Conservation (phyloP, 2,329 filamentous ascomycete genomes). For the Tolypocladium tundrense region DNA sequence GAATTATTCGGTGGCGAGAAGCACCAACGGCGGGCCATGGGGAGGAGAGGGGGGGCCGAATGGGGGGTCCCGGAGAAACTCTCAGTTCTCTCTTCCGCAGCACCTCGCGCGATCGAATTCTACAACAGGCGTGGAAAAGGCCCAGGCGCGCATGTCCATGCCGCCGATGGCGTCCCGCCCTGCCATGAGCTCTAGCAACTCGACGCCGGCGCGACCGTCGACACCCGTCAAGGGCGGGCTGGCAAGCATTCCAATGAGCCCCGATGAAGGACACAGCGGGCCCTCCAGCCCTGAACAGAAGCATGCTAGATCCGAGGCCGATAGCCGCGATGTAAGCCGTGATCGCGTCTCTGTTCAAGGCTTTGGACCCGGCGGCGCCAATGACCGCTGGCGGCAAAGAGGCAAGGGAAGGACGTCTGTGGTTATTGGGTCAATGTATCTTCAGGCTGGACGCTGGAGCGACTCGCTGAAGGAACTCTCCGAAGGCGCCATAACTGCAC, state of each 20-base stretch:
- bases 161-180: constrained; percentile 49
- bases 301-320: constrained; percentile 24
- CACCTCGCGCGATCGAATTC: constrained; percentile 42
- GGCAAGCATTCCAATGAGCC: constrained; percentile 37
- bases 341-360: constrained; percentile 57
- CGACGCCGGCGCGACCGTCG: constrained; percentile 38
- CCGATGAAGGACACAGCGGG: constrained; percentile 33
- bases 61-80: constrained; percentile 38
- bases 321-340: constrained; percentile 38
- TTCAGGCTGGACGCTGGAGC: constrained; percentile 81
- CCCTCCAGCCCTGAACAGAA: constrained; percentile 31
- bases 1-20: constrained; percentile 28
- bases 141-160: constrained; percentile 70
- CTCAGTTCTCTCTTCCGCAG: constrained; percentile 36
- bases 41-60: constrained; percentile 27
- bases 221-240: constrained; percentile 39
- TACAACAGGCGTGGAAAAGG: constrained; percentile 46
- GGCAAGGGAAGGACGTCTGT: constrained; percentile 72
- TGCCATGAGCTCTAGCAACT: constrained; percentile 31
- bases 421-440: constrained; percentile 73
- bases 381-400: constrained; percentile 69
- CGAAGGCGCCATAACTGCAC: constrained; percentile 68
- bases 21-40: constrained; percentile 32
- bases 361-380: constrained; percentile 60
- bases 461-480: constrained; percentile 77